phyloP scores from a whole-genome alignment of 441 rosid species.

The Manihot esculenta region DNA sequence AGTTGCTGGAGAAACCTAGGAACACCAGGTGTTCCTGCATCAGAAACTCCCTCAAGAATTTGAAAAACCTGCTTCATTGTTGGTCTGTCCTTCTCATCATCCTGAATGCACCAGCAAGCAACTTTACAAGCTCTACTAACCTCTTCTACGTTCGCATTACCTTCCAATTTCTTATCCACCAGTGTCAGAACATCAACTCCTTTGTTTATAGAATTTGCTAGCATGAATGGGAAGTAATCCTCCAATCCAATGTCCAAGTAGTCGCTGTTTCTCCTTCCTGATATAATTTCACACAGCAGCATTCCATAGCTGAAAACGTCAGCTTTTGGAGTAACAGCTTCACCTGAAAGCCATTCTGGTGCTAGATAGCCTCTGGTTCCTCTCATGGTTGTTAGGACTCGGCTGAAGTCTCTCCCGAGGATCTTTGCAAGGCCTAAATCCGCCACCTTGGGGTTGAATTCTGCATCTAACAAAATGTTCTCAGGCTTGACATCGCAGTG shows the following conservation, averaged over 20 bases:
- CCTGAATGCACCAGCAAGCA: too few species aligned
- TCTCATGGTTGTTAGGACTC: slow-evolving; percentile 10
- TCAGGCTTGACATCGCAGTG: slow-evolving; percentile 8
- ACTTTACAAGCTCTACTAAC: slow-evolving; percentile 8
- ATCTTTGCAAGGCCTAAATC: slow-evolving; percentile 14
- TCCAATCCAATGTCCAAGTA: background rate
- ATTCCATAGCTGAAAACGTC: slow-evolving; percentile 11
- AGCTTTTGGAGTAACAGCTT: slow-evolving; percentile 6
- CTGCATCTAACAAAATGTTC: slow-evolving; percentile 7
- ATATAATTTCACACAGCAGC: slow-evolving; percentile 15
- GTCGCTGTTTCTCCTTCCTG: slow-evolving; percentile 24
- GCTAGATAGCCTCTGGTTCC: too few species aligned
- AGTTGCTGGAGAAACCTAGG: slow-evolving; percentile 7
- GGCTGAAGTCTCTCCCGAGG: slow-evolving; percentile 6
- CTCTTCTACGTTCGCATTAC: slow-evolving; percentile 14
- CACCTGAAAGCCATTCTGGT: slow-evolving; percentile 2
- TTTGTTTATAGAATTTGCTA: background rate
- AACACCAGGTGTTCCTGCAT: background rate
- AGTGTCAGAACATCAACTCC: background rate
- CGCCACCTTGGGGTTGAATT: background rate
- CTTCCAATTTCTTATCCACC: slow-evolving; percentile 10
- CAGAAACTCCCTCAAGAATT: slow-evolving; percentile 14
- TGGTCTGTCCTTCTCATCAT: slow-evolving; percentile 11
- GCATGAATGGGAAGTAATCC: slow-evolving; percentile 9
- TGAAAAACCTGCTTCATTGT: slow-evolving; percentile 11